Percentiles rank a stretch among this genome's conserved stretches.
Evolutionary conservation across 768 basidiomycete genomes (phyloP).

Genomic region (Coprinellus micaceus): DNA sequence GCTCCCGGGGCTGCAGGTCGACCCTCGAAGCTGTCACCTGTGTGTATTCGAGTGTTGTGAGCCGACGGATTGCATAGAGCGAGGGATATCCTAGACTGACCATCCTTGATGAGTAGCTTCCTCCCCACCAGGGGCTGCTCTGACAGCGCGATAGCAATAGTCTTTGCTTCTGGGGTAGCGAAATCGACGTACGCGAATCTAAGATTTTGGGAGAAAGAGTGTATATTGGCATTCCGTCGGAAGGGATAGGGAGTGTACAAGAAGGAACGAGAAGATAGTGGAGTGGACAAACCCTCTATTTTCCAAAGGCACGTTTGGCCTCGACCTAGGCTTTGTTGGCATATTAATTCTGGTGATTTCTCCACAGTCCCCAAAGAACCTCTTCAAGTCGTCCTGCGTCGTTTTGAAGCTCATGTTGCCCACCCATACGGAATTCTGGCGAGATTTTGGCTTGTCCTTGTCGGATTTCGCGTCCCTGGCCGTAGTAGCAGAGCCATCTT

Average conservation of each 20-base stretch:
- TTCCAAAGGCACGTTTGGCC: slow-evolving; percentile 51
- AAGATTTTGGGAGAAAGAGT: neutral
- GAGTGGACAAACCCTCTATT: slow-evolving; percentile 68
- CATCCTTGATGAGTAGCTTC: slow-evolving; percentile 90
- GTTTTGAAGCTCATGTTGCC: slow-evolving; percentile 94
- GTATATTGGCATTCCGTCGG: slow-evolving; percentile 5
- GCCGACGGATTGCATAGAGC: neutral
- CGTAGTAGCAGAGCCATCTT: slow-evolving; percentile 32
- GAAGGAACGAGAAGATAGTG: slow-evolving; percentile 16
- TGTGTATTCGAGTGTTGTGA: neutral
- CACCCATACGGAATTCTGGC: slow-evolving; percentile 91
- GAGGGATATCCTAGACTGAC: slow-evolving; percentile 35
- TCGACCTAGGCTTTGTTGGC: slow-evolving; percentile 65
- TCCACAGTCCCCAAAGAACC: slow-evolving; percentile 68
- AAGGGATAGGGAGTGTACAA: slow-evolving; percentile 1
- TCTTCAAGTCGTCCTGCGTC: slow-evolving; percentile 62
- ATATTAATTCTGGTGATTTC: slow-evolving; percentile 81
- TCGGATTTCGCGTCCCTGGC: slow-evolving; percentile 14
- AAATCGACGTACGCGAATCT: slow-evolving; percentile 99
- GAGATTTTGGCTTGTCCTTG: slow-evolving; percentile 37
- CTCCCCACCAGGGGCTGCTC: slow-evolving; percentile 83
- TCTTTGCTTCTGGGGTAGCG: slow-evolving; percentile 68
- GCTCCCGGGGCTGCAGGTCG: slow-evolving; percentile 50
- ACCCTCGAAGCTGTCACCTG: slow-evolving; percentile 74
- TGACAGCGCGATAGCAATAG: slow-evolving; percentile 71